Conservation (phyloP, 176 grass and related monocot species). For the Phyllostachys edulis region DNA sequence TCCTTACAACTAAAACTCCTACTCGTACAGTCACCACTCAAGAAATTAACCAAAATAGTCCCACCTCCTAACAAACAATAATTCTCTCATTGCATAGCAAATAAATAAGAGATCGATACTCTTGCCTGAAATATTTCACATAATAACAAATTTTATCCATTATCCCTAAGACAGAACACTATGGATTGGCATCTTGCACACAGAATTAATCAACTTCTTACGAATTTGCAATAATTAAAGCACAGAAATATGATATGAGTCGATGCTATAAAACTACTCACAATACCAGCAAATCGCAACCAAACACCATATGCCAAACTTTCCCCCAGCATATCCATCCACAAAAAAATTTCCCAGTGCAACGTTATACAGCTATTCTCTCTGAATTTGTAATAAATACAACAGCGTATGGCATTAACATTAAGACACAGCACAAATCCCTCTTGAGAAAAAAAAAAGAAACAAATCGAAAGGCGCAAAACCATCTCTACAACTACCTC, state of each 20-base stretch:
- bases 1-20: neutral
- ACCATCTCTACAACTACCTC: constrained; percentile 33
- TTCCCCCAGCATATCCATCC: neutral
- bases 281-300: neutral
- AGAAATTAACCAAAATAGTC: neutral
- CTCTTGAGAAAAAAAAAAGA: constrained; percentile 25
- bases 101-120: neutral
- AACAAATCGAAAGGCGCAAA: constrained; percentile 16
- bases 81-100: neutral
- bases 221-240: neutral
- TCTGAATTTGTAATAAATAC: constrained; percentile 34
- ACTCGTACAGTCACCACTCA: neutral
- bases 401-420: constrained; percentile 3
- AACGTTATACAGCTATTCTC: constrained; percentile 3
- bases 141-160: neutral
- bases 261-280: neutral
- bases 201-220: neutral
- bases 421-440: constrained; percentile 11
- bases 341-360: neutral
- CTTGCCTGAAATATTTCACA: neutral
- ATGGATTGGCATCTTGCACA: neutral
- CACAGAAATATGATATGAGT: neutral
- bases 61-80: neutral
- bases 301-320: neutral
- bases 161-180: neutral